phyloP scores from a whole-genome alignment of 805 yeast genomes.

The Candida tammaniensis region DNA sequence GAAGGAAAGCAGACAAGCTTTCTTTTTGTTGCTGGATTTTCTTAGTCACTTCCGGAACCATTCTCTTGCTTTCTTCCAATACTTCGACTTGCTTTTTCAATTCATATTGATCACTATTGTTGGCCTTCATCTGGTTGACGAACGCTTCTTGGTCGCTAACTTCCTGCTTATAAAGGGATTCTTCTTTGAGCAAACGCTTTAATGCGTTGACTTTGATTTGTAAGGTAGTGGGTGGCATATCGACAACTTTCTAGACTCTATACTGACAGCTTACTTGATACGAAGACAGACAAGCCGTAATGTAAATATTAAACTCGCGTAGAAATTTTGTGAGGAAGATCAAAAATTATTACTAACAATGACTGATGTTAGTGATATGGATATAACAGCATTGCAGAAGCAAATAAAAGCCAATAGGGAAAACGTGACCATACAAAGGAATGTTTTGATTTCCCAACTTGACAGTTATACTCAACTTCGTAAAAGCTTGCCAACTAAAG shows the following conservation, averaged over 20 bases:
- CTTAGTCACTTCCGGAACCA: conserved; percentile 28
- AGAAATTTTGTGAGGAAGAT: not conserved
- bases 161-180: conserved; percentile 57
- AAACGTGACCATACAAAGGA: conserved; percentile 1
- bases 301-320: not conserved
- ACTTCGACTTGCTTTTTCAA: conserved; percentile 47
- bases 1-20: conserved; percentile 38
- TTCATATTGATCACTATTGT: conserved; percentile 60
- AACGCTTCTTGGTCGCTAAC: conserved; percentile 48
- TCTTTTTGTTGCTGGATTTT: conserved; percentile 19
- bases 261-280: not conserved
- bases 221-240: conserved; percentile 66
- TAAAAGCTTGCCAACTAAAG: not conserved
- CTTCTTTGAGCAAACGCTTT: conserved; percentile 67
- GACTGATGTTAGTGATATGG: too few relatives aligned
- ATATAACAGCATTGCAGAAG: too few relatives aligned
- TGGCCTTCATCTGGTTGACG: conserved; percentile 46
- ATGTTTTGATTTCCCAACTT: not conserved
- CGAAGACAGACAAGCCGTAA: not conserved
- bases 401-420: too few relatives aligned
- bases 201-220: conserved; percentile 73
- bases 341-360: too few relatives aligned
- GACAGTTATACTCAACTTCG: not conserved
- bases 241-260: not conserved
- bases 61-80: conserved; percentile 35